Evolutionary conservation across 495 filamentous ascomycete genomes (phyloP).

Genomic region (Penicillium chermesinum): DNA sequence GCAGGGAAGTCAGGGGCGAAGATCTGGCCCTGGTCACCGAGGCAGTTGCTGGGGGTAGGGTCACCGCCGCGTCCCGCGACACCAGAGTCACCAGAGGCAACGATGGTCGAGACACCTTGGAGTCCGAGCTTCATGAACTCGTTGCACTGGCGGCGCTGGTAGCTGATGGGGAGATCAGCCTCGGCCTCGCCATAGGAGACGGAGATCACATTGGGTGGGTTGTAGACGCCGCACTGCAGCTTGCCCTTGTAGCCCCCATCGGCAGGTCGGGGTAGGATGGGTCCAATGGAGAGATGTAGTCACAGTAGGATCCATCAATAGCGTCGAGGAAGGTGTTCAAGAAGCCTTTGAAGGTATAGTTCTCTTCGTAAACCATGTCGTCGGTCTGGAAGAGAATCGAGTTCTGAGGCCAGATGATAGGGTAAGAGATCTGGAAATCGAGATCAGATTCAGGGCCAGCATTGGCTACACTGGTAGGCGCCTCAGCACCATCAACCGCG

Average conservation of each 20-base stretch:
- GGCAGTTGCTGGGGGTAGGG: slow-evolving; percentile 32
- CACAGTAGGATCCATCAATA: slow-evolving; percentile 58
- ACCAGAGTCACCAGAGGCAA: slow-evolving; percentile 57
- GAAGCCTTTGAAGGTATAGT: slow-evolving; percentile 34
- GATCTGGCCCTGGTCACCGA: slow-evolving; percentile 36
- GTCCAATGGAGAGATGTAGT: slow-evolving; percentile 33
- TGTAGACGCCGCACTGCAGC: slow-evolving; percentile 57
- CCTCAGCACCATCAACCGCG: slow-evolving; percentile 38
- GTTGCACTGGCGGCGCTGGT: slow-evolving; percentile 52
- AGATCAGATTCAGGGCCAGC: slow-evolving; percentile 45
- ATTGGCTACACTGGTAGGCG: slow-evolving; percentile 25
- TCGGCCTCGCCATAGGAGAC: slow-evolving; percentile 55
- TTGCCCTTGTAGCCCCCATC: slow-evolving; percentile 51
- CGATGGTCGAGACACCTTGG: slow-evolving; percentile 56
- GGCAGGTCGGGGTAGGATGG: slow-evolving; percentile 51
- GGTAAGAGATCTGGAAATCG: slow-evolving; percentile 49
- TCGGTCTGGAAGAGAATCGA: slow-evolving; percentile 56
- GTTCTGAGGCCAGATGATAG: slow-evolving; percentile 54
- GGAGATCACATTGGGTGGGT: slow-evolving; percentile 56
- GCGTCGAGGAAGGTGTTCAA: slow-evolving; percentile 53
- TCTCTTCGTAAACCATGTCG: slow-evolving; percentile 45
- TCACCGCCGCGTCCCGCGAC: slow-evolving; percentile 44
- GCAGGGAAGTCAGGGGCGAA: slow-evolving; percentile 49
- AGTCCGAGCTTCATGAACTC: slow-evolving; percentile 64
- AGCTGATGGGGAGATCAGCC: slow-evolving; percentile 44